These are phyloP conservation scores for Russula virescens DNA, from an alignment of 768 basidiomycete species.

Conservation along the genomic window DNA sequence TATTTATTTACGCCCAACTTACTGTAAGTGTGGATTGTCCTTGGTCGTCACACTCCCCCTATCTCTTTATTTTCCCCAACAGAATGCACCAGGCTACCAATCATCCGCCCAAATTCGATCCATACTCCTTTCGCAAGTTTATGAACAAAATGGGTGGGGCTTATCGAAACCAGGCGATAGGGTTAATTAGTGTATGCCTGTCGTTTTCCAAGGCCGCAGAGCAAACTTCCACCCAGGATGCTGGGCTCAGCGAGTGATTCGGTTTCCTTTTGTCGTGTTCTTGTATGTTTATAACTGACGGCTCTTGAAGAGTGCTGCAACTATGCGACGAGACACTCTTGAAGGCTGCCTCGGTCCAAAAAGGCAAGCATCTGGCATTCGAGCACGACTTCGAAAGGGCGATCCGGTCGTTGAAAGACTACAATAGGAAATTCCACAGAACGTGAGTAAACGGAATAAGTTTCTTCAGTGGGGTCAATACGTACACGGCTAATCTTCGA, in stretches of 20 bases:
- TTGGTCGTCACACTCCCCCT: too few species aligned
- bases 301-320: not conserved
- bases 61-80: not conserved
- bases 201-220: not conserved
- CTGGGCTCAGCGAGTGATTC: not conserved
- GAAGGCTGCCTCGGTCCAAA: not conserved
- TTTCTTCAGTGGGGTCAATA: not conserved
- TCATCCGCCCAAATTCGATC: not conserved
- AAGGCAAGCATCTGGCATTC: too few species aligned
- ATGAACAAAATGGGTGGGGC: not conserved
- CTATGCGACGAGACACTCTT: not conserved
- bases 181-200: not conserved
- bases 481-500: not conserved
- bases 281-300: not conserved
- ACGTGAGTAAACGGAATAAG: too few species aligned
- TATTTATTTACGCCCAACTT: too few species aligned
- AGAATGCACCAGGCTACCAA: not conserved
- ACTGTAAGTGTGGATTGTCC: too few species aligned
- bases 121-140: not conserved
- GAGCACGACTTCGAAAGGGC: not conserved
- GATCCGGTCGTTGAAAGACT: too few species aligned
- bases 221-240: not conserved
- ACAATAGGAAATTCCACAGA: too few species aligned
- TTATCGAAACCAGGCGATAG: not conserved
- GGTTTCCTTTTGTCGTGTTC: too few species aligned